Conservation (phyloP, 1,139 yeast species). For the Kodamaea arcana region DNA sequence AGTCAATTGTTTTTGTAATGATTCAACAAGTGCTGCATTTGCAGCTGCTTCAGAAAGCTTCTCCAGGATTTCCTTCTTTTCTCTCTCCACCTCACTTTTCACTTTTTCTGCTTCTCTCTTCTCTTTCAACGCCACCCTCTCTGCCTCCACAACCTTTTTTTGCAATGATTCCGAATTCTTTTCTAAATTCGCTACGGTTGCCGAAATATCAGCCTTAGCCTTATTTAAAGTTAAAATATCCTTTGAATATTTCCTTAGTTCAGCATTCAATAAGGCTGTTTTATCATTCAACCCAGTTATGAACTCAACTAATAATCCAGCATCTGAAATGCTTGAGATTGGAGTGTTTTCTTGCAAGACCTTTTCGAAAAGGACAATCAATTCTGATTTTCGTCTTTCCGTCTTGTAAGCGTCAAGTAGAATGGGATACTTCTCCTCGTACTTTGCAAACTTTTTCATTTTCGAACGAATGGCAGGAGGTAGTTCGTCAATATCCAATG, state of each 20-base stretch:
- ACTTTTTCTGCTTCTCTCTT: slow-evolving; percentile 9
- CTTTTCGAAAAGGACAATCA: slow-evolving; percentile 64
- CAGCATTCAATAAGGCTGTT: slow-evolving; percentile 53
- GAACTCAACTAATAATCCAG: slow-evolving; percentile 65
- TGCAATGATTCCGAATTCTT: slow-evolving; percentile 2
- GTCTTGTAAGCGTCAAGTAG: slow-evolving; percentile 78
- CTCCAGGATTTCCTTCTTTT: background rate
- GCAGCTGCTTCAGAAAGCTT: background rate
- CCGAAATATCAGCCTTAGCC: slow-evolving; percentile 12
- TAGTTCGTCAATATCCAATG: slow-evolving; percentile 32
- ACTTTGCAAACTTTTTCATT: slow-evolving; percentile 74
- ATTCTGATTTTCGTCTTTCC: slow-evolving; percentile 66
- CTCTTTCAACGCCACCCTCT: slow-evolving; percentile 5
- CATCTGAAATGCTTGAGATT: slow-evolving; percentile 66
- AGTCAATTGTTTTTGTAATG: background rate
- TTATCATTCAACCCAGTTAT: slow-evolving; percentile 61
- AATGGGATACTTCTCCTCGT: slow-evolving; percentile 84
- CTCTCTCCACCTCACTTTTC: background rate
- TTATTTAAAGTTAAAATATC: slow-evolving; percentile 13
- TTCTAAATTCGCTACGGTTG: slow-evolving; percentile 9
- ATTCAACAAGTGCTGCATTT: background rate
- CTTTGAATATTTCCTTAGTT: slow-evolving; percentile 32
- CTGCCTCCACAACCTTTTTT: background rate
- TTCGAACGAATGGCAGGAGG: slow-evolving; percentile 58
- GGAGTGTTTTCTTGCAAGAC: slow-evolving; percentile 81